phyloP scores from a whole-genome alignment of 306 rosid genomes.

The Malus orientalis region DNA sequence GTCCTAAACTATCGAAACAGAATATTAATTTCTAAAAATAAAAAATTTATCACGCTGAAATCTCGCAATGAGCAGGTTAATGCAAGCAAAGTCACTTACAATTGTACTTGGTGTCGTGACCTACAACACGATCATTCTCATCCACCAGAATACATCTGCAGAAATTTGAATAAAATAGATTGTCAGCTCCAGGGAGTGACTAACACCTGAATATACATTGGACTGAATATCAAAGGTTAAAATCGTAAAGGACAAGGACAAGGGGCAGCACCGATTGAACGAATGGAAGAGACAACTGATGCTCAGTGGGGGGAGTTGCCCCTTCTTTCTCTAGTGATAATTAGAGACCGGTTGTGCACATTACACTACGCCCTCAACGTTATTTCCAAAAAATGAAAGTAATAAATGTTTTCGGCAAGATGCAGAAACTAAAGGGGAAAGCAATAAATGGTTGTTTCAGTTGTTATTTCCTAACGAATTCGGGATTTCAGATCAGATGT shows the following conservation, averaged over 20 bases:
- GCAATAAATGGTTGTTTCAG: background rate
- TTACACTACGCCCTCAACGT: background rate
- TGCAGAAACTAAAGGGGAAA: background rate
- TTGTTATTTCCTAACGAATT: background rate
- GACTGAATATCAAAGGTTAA: background rate
- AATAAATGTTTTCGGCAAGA: background rate
- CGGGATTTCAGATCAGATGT: background rate
- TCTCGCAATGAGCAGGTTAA: background rate
- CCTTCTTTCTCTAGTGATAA: background rate
- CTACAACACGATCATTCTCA: slow-evolving; percentile 84
- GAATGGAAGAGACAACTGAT: background rate
- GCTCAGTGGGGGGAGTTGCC: background rate
- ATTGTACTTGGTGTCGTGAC: slow-evolving; percentile 91
- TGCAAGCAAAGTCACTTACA: slow-evolving; percentile 44
- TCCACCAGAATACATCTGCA: slow-evolving; percentile 94
- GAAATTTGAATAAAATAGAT: slow-evolving; percentile 15
- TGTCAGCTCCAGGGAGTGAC: slow-evolving; percentile 10
- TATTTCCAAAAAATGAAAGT: background rate
- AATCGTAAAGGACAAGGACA: background rate
- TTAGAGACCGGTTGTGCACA: background rate
- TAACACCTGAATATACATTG: background rate
- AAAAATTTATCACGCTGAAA: background rate
- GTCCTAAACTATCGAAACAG: background rate
- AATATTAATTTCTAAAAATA: background rate
- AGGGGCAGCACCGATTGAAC: background rate